Evolutionary conservation across 2,329 filamentous ascomycete species (phyloP).

Genomic region (Hypoxylon sp.): DNA sequence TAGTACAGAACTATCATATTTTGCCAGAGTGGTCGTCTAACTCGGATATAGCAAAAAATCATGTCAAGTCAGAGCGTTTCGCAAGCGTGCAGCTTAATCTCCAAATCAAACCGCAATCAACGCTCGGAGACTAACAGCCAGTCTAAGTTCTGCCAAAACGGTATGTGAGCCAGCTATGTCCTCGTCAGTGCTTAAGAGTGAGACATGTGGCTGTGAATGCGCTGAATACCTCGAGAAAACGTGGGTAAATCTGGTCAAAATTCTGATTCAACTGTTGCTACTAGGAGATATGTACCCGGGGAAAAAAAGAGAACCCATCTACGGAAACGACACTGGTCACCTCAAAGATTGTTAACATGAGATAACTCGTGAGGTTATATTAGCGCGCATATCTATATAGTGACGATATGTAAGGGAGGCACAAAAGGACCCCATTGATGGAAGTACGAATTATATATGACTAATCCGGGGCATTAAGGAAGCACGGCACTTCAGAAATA

Average conservation of each 20-base stretch:
- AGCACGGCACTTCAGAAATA: not conserved
- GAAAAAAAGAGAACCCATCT: too few species aligned
- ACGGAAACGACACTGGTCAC: too few species aligned
- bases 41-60: not conserved
- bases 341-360: not conserved
- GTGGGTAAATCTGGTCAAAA: too few species aligned
- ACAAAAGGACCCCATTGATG: not conserved
- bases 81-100: constrained; percentile 8
- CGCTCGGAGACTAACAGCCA: constrained; percentile 5
- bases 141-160: not conserved
- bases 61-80: constrained; percentile 19
- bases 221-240: not conserved
- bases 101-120: not conserved
- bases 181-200: not conserved
- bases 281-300: too few species aligned
- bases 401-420: not conserved
- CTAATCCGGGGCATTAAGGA: not conserved
- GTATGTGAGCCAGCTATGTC: not conserved
- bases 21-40: not conserved
- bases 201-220: not conserved
- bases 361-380: not conserved
- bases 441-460: not conserved
- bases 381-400: not conserved
- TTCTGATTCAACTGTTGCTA: not conserved
- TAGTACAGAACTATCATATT: not conserved